These are phyloP conservation scores for Kwoniella bestiolae DNA, from an alignment of 768 basidiomycete species.

Conservation along the genomic window DNA sequence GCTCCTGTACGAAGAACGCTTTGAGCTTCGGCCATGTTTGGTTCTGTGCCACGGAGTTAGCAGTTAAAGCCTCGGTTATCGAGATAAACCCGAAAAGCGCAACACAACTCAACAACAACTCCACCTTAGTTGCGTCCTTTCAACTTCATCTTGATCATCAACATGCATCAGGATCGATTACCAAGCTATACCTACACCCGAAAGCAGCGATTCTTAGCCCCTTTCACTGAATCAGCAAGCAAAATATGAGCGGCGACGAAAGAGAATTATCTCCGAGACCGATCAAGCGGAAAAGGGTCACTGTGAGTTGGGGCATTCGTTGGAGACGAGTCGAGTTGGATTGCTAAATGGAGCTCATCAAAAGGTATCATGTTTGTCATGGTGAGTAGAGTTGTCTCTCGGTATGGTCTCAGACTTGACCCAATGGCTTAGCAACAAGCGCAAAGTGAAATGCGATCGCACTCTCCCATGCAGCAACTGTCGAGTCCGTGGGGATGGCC, in stretches of 20 bases:
- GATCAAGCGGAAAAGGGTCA: slow-evolving; percentile 5
- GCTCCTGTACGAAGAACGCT: too few species aligned
- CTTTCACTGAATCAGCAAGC: too few species aligned
- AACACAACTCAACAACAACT: too few species aligned
- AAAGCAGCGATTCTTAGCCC: too few species aligned
- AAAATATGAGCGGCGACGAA: background rate
- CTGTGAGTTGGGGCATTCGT: slow-evolving; percentile 1
- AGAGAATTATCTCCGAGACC: background rate
- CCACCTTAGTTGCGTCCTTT: too few species aligned
- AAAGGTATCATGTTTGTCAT: slow-evolving; percentile 14
- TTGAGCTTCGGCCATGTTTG: too few species aligned
- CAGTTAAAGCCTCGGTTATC: background rate
- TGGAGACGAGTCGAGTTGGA: too few species aligned
- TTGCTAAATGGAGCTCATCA: too few species aligned
- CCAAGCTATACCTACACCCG: too few species aligned
- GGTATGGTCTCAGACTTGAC: too few species aligned
- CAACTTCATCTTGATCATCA: too few species aligned
- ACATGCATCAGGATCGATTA: too few species aligned
- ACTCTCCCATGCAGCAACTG: slow-evolving; percentile 12
- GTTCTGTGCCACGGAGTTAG: background rate
- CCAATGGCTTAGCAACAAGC: slow-evolving; percentile 2
- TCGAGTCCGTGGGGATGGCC: slow-evolving; percentile 4
- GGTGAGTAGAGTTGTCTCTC: background rate
- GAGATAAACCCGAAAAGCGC: background rate
- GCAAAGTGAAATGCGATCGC: slow-evolving; percentile 18